A percentile compares a stretch with the other conserved stretches of the same genome.
These are phyloP conservation scores for Colletotrichum viniferum DNA, from an alignment of 2,329 filamentous ascomycete species.

Conservation along the genomic window DNA sequence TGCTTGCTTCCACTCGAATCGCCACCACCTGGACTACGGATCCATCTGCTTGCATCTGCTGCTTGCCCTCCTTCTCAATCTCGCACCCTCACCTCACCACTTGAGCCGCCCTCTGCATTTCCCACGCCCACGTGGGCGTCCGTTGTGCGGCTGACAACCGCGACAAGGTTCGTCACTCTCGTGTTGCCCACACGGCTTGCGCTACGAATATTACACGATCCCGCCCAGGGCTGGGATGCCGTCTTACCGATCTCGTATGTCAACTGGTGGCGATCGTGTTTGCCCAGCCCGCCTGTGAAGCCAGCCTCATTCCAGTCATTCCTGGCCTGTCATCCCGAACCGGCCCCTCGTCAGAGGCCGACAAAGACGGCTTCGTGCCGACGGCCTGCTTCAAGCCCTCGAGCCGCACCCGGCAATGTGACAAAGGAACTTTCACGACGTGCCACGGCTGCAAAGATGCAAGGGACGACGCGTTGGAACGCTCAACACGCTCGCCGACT, in stretches of 20 bases:
- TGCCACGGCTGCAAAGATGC: neutral
- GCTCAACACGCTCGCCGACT: neutral
- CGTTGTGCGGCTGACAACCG: neutral
- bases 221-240: neutral
- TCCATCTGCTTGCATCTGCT: neutral
- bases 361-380: neutral
- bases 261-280: neutral
- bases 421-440: neutral
- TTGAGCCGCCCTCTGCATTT: neutral
- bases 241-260: neutral
- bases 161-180: neutral
- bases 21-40: neutral
- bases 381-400: neutral
- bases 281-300: neutral
- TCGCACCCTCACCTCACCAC: neutral
- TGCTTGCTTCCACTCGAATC: neutral
- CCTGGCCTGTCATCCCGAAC: neutral
- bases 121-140: neutral
- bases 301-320: neutral
- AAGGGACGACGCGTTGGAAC: conserved; percentile 17
- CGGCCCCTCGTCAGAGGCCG: neutral
- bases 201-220: neutral
- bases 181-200: neutral
- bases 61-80: neutral
- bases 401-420: neutral